Conservation (phyloP, 495 filamentous ascomycete species). For the Filosporella fistucella region DNA sequence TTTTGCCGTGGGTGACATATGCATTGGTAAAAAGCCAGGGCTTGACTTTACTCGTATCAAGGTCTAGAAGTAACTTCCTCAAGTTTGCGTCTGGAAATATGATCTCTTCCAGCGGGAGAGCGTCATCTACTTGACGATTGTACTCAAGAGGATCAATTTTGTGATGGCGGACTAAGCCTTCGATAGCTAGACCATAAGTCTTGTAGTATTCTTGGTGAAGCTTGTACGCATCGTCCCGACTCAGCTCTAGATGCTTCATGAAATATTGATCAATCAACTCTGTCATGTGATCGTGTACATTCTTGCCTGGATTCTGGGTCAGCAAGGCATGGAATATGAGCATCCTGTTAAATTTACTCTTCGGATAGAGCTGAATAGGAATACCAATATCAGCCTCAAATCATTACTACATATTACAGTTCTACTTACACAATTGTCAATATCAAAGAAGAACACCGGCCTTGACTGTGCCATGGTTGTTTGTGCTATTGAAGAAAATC, state of each 20-base stretch:
- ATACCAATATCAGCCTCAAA: not conserved
- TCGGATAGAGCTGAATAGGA: slow-evolving; percentile 50
- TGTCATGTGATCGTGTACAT: slow-evolving; percentile 72
- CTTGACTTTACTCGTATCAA: slow-evolving; percentile 75
- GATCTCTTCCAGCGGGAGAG: slow-evolving; percentile 79
- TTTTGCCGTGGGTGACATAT: slow-evolving; percentile 78
- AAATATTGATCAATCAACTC: slow-evolving; percentile 80
- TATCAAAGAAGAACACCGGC: slow-evolving; percentile 83
- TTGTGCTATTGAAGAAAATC: too few relatives aligned
- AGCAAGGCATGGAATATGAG: slow-evolving; percentile 10
- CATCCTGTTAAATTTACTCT: slow-evolving; percentile 39
- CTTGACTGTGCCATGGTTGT: slow-evolving; percentile 28
- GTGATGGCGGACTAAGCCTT: slow-evolving; percentile 89
- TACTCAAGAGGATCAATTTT: slow-evolving; percentile 94
- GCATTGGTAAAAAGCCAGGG: slow-evolving; percentile 97
- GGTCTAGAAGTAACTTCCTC: slow-evolving; percentile 68
- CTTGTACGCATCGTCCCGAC: slow-evolving; percentile 65
- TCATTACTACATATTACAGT: not conserved
- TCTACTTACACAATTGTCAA: slow-evolving; percentile 85
- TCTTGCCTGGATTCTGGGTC: slow-evolving; percentile 44
- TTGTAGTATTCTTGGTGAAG: slow-evolving; percentile 91
- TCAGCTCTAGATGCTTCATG: slow-evolving; percentile 67
- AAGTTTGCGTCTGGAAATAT: slow-evolving; percentile 73
- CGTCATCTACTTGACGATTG: slow-evolving; percentile 92
- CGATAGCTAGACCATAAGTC: slow-evolving; percentile 94